Conservation (phyloP, 257 asterid genomes). For the Ajuga chamaepitys region DNA sequence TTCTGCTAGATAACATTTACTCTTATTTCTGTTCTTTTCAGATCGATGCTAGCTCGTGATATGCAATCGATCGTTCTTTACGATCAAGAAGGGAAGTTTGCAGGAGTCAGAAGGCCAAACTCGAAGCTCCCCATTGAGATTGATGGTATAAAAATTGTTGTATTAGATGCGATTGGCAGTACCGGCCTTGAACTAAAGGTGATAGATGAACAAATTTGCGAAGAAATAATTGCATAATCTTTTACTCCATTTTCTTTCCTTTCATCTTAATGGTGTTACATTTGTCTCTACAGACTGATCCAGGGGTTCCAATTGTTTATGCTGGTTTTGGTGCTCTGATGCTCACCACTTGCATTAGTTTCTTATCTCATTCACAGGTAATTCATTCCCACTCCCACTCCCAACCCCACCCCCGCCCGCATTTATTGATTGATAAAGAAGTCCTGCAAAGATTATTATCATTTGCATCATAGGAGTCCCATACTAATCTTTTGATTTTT, state of each 20-base stretch:
- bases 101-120: conserved; percentile 71
- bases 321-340: conserved; percentile 86
- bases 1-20: not conserved
- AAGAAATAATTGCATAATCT: not conserved
- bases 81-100: conserved; percentile 83
- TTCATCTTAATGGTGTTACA: conserved; percentile 3
- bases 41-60: conserved; percentile 96
- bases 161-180: conserved; percentile 67
- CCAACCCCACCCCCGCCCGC: too few relatives aligned
- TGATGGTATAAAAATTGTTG: conserved; percentile 49
- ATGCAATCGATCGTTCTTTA: conserved; percentile 79
- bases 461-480: not conserved
- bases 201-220: not conserved
- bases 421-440: not conserved
- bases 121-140: conserved; percentile 82
- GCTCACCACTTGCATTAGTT: conserved; percentile 92
- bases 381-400: too few relatives aligned
- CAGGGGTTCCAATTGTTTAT: conserved; percentile 78
- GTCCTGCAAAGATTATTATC: not conserved
- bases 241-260: not conserved
- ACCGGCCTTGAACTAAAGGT: conserved; percentile 85
- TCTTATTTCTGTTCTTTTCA: conserved; percentile 21
- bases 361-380: conserved; percentile 86
- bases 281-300: conserved; percentile 54
- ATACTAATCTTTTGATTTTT: conserved; percentile 9